A percentile compares a stretch with the other conserved stretches of the same genome.
These are phyloP conservation scores for Colletotrichum shisoi DNA, from an alignment of 2,329 filamentous ascomycete species.

Conservation along the genomic window DNA sequence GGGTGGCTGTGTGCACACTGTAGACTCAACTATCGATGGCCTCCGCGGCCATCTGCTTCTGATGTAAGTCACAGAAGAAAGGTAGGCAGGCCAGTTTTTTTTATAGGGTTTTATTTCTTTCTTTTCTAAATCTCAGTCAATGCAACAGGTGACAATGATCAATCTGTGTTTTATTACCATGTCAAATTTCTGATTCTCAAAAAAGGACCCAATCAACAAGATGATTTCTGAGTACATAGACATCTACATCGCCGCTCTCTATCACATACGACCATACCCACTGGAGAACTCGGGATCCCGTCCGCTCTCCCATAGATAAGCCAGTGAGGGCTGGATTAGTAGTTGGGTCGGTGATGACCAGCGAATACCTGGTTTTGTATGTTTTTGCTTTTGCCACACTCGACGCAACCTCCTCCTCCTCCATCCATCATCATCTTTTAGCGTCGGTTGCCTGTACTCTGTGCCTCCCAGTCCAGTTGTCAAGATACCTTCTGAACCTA, in stretches of 20 bases:
- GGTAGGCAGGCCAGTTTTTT: too few species aligned
- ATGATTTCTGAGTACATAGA: too few species aligned
- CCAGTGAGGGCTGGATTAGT: constrained; percentile 30
- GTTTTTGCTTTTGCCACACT: not conserved
- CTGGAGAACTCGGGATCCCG: constrained; percentile 37
- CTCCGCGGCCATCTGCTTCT: too few species aligned
- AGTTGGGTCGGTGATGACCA: constrained; percentile 30
- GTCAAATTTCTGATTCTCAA: too few species aligned
- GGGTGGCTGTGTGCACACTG: constrained; percentile 8
- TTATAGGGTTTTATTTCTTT: too few species aligned
- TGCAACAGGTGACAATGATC: too few species aligned
- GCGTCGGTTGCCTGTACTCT: too few species aligned
- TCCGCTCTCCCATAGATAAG: constrained; percentile 38
- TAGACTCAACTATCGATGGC: not conserved
- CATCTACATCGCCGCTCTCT: rapidly evolving
- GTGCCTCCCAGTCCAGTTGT: not conserved
- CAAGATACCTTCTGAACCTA: not conserved
- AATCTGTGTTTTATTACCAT: too few species aligned
- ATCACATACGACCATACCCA: constrained; percentile 33
- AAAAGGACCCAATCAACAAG: too few species aligned
- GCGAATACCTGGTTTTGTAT: not conserved
- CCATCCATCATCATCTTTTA: not conserved
- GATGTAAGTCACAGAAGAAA: too few species aligned
- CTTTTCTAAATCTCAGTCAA: too few species aligned
- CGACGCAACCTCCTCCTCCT: too few species aligned